Evolutionary conservation across 225 moss, liverwort and hornwort genomes (phyloP), one percentile per base, ranked within the genome.

Genomic region (Physcomitrellopsis africana): DNA sequence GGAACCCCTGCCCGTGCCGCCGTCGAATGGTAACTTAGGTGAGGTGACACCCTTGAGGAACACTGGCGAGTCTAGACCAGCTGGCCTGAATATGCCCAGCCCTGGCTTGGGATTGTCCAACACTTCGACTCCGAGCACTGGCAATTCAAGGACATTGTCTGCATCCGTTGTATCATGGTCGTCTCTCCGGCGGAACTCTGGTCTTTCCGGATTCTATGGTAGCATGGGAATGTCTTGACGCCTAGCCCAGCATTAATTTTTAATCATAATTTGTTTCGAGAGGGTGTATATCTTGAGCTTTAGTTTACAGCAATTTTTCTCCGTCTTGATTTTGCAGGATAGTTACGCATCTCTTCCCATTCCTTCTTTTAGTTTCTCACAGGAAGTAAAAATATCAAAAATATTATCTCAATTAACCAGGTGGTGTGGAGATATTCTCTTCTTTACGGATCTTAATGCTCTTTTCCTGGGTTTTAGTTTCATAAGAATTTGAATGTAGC

Each of bases 101-200:
- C 69, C 69, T 15, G 54, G 20, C 12, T n/a, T 54, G n/a, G 75
- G 76, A 12, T 70, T 76, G 71, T 48, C 63, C 52, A 69, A 70
- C 64, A 64, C 57, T 64, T 66, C 24, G 58, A 76, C 67, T 66
- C 76, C 76, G 5, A 44, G 48, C 37, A 46, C 27, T 11, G 45
- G 59, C 60, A 8, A 68, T 46, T 26, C 44, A 26, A 70, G 81
- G 71, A 60, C 70, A 22, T 46, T 37, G 62, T 75, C 68, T 69
- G 68, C 19, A 20, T 69, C 71, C 24, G 67, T 79, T 72, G 59
- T 79, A 51, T 73, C 73, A 8, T 61, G 79, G 54, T 26, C 65
- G 7, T n/a, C 67, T 60, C 24, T 79, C 45, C 60, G 68, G 64
- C 82, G 75, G 72, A 77, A 73, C 60, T 72, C 85, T 27, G 74